A percentile compares a stretch with the other conserved stretches of the same genome.
Evolutionary conservation across 176 grass and related monocot genomes (phyloP).

Genomic region (Oryza australiensis): DNA sequence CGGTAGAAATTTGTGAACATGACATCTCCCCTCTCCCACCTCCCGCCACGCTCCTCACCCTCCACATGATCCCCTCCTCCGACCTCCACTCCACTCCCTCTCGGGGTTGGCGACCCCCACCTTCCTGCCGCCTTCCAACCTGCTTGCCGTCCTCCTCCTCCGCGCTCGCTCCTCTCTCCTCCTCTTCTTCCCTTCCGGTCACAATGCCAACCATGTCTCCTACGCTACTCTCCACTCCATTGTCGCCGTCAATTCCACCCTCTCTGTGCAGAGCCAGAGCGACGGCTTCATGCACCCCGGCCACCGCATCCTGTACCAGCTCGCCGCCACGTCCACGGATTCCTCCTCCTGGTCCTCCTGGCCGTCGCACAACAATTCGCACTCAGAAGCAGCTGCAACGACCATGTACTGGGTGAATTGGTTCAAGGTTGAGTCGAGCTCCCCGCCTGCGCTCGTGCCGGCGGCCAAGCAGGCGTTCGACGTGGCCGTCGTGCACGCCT

Average conservation of each 20-base stretch:
- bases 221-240: slow-evolving; percentile 12
- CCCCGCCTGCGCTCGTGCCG: slow-evolving; percentile 28
- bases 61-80: neutral
- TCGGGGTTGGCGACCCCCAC: slow-evolving; percentile 9
- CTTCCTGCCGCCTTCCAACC: slow-evolving; percentile 36
- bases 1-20: too few species aligned
- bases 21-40: slow-evolving; percentile 27
- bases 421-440: slow-evolving; percentile 67
- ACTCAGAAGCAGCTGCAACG: neutral
- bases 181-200: slow-evolving; percentile 57
- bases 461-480: slow-evolving; percentile 62
- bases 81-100: neutral
- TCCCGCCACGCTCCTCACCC: slow-evolving; percentile 5
- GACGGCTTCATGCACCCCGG: slow-evolving; percentile 56
- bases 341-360: neutral
- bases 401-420: slow-evolving; percentile 68
- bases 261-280: neutral
- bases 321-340: slow-evolving; percentile 18
- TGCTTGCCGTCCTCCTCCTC: slow-evolving; percentile 24
- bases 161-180: neutral
- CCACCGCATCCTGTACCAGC: slow-evolving; percentile 60
- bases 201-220: slow-evolving; percentile 52
- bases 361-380: too few species aligned
- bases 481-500: slow-evolving; percentile 51
- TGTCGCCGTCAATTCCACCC: too few species aligned